phyloP scores from a whole-genome alignment of 116 monocot genomes.

The Papilionanthe hybrid region DNA sequence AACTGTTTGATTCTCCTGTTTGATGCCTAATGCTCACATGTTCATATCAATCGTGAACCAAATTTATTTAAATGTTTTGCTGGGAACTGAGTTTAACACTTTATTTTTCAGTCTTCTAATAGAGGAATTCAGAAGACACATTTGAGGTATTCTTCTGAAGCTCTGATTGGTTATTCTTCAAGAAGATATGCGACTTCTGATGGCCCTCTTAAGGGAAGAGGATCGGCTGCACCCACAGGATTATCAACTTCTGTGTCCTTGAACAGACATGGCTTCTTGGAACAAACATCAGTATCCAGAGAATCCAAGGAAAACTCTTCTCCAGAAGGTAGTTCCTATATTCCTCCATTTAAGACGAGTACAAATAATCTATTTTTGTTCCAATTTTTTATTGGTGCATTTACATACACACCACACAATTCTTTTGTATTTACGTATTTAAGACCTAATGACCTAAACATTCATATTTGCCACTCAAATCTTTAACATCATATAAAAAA shows the following conservation, averaged over 20 bases:
- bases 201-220: not conserved
- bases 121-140: slow-evolving; percentile 1
- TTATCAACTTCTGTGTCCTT: not conserved
- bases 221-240: not conserved
- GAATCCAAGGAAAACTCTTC: not conserved
- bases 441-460: too few relatives aligned
- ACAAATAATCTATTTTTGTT: not conserved
- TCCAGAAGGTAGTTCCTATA: slow-evolving; percentile 6
- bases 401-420: too few relatives aligned
- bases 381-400: not conserved
- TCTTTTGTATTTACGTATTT: too few relatives aligned
- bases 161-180: not conserved
- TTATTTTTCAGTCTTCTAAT: slow-evolving; percentile 5
- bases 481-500: too few relatives aligned
- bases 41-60: not conserved
- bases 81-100: not conserved
- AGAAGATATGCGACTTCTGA: not conserved
- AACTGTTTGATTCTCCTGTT: too few relatives aligned
- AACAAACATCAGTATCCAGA: slow-evolving; percentile 9
- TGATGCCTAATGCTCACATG: too few relatives aligned
- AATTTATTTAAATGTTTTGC: not conserved
- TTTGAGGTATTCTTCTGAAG: slow-evolving; percentile 1
- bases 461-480: too few relatives aligned
- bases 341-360: not conserved
- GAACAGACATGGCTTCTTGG: not conserved